Evolutionary conservation across 2,329 filamentous ascomycete genomes (phyloP), one percentile per base, ranked within the genome.

Genomic region (Arthrobotrys megalospora): DNA sequence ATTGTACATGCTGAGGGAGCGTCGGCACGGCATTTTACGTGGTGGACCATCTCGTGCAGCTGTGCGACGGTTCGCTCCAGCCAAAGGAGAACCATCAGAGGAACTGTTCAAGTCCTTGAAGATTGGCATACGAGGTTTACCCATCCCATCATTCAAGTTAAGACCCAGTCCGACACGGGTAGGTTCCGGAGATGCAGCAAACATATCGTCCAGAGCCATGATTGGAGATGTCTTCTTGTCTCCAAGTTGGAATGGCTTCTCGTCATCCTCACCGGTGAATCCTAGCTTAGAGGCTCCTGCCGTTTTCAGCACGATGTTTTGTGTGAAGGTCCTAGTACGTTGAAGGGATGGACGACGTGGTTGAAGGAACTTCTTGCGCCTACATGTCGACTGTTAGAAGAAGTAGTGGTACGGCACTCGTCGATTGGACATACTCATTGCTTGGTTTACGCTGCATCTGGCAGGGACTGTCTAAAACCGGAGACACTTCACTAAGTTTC

Each of bases 1-100:
- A 86, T 98, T 95, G 85, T 97, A 99, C 96, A 99, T 99, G 88
- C 96, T 98, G 83, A 97, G 86, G 24, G 95, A 97, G 80, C 96
- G 91, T 78, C 96, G 91, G 83, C 76, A 79, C 11, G 58, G 38
- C 63, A 95, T 95, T 84, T 96, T 93, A 83, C 97, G 97, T 80
- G 94, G 90, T 52, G 92, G 92, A 28, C 36, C 43, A 10, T 60
- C 55, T 79, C 93, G 90, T 82, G 90, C 86, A 80, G 92, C 89
- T 71, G 89, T 92, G 84, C 94, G 93, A 80, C 94, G 90, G 70
- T 91, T 86, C 81, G 95, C 91, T 76, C 86, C 87, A 76, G 88
- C 88, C 79, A 92, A 88, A 38, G 94, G 94, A 12, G 94, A 97
- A 45, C 91, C 93, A 84, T 89, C 92, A 11, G 73, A 55, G n/a